phyloP scores from a whole-genome alignment of 495 filamentous ascomycete species.

The Aspergillus hancockii region DNA sequence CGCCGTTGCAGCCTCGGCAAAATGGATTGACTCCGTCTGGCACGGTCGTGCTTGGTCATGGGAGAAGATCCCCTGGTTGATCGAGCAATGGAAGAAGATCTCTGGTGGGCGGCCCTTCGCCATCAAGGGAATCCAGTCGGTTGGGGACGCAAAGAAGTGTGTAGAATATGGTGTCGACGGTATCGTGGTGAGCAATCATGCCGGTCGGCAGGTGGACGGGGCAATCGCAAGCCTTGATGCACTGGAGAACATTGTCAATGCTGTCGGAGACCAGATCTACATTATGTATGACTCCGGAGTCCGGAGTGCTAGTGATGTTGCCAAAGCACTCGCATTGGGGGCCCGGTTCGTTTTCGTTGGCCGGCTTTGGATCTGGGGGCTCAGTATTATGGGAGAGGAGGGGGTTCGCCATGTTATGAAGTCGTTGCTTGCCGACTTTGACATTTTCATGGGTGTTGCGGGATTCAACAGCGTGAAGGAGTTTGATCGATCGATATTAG shows the following conservation, averaged over 20 bases:
- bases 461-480: slow-evolving; percentile 57
- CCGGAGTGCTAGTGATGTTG: slow-evolving; percentile 55
- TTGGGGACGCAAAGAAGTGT: slow-evolving; percentile 53
- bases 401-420: slow-evolving; percentile 67
- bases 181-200: slow-evolving; percentile 63
- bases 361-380: slow-evolving; percentile 61
- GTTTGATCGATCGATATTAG: slow-evolving; percentile 45
- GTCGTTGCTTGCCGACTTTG: slow-evolving; percentile 63
- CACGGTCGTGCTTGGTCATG: slow-evolving; percentile 61
- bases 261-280: slow-evolving; percentile 49
- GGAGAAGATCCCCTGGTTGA: slow-evolving; percentile 59
- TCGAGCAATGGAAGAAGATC: slow-evolving; percentile 51
- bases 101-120: slow-evolving; percentile 57
- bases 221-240: slow-evolving; percentile 62
- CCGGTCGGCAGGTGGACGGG: slow-evolving; percentile 63
- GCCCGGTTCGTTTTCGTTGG: slow-evolving; percentile 67
- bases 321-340: slow-evolving; percentile 64
- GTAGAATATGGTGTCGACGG: slow-evolving; percentile 56
- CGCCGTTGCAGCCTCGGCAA: slow-evolving; percentile 50
- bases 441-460: slow-evolving; percentile 66
- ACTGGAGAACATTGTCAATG: slow-evolving; percentile 58
- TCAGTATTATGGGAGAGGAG: slow-evolving; percentile 60
- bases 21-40: slow-evolving; percentile 69
- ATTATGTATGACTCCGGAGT: slow-evolving; percentile 67
- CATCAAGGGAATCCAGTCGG: slow-evolving; percentile 58